Evolutionary conservation across 352 stramenopile genomes (phyloP), one percentile per base, ranked within the genome.

Genomic region (Phytopythium chamaehyphon): DNA sequence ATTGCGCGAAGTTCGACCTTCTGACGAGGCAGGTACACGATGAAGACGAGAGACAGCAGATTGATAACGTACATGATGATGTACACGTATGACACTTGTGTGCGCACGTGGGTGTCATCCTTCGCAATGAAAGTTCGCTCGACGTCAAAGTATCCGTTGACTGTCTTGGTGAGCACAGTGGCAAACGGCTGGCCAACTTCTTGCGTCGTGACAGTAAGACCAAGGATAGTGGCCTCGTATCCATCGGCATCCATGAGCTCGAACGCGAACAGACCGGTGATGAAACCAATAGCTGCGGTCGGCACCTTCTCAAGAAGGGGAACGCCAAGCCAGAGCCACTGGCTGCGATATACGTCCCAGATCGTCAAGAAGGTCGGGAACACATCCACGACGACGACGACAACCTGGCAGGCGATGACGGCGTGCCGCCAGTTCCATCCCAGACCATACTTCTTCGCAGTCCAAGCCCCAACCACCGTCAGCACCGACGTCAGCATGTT

Each of bases 261-360:
- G n/a, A 83, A 47, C 15, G 72, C 64, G 38, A 77, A 69, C 19
- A 75, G 52, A 11, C 57, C 54, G 16, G 58, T 50, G 38, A 83
- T 48, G 40, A 66, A 70, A 35, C 48, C 53, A 43, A 64, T 63
- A 5, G 61, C 58, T 14, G 60, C 61, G 45, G 52, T 61, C 28
- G 68, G 69, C 7, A 80, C 40, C 14, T 68, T 48, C 45, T 80
- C 64, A 12, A 78, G 47, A 22, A 84, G 49, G 6, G 73, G 63
- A 33, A 78, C 55, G 18, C 73, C 73, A 9, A 80, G 51, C 64
- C 64, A 84, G 60, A 84, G 73, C 70, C 70, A 82, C 40, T 82
- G 70, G 48, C 57, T 73, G 24, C 66, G 64, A 5, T 64, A 52
- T 1, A 82, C 61, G 39, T 76, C 47, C 71, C 68, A 82, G 51